A percentile compares a stretch with the other conserved stretches of the same genome.
Evolutionary conservation across 495 filamentous ascomycete species (phyloP).

Genomic region (Penicillium odoratum): DNA sequence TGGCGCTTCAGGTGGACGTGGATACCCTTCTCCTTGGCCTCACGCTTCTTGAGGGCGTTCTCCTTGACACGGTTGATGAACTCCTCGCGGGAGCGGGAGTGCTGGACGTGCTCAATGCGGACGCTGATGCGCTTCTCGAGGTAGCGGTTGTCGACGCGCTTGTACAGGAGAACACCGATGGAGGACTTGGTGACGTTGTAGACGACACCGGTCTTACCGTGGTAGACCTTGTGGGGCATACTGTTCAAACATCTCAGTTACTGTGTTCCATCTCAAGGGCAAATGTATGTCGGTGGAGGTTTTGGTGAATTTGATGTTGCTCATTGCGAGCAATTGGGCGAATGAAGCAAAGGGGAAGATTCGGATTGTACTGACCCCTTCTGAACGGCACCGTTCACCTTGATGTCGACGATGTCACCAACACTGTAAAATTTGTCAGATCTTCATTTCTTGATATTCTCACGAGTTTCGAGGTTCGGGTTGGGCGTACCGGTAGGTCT

Average conservation of each 20-base stretch:
- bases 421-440: conserved; percentile 60
- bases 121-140: conserved; percentile 99
- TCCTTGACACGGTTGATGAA: conserved; percentile 95
- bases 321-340: conserved; percentile 10
- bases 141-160: conserved; percentile 96
- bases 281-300: neutral
- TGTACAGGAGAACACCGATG: conserved; percentile 98
- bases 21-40: conserved; percentile 86
- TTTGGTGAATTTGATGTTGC: neutral
- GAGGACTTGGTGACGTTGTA: conserved; percentile 97
- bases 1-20: conserved; percentile 90
- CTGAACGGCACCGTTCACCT: conserved; percentile 95
- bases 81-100: conserved; percentile 89
- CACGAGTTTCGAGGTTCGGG: conserved; percentile 17
- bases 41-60: conserved; percentile 85
- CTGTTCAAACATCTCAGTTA: conserved; percentile 51
- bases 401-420: conserved; percentile 95
- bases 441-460: conserved; percentile 24
- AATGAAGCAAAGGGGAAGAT: conserved; percentile 3
- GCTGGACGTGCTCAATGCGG: conserved; percentile 94
- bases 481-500: conserved; percentile 74
- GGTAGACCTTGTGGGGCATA: conserved; percentile 99
- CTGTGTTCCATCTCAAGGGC: neutral
- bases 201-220: conserved; percentile 96
- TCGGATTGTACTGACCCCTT: conserved; percentile 73